Conservation (phyloP, 148 eudicot genomes). For the Rhododendron griersonianum region DNA sequence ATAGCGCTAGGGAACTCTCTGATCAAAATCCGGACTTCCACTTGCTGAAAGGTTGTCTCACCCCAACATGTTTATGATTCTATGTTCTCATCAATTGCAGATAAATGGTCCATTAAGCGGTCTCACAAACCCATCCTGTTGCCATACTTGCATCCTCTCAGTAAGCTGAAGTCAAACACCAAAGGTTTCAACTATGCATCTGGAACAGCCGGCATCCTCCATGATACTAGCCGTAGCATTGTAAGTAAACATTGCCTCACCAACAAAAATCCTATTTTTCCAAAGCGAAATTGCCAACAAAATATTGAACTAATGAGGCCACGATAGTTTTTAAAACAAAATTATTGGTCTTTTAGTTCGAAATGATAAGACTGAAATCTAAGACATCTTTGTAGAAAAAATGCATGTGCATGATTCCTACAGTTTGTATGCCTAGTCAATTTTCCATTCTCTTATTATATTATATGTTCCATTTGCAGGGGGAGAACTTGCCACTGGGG, state of each 20-base stretch:
- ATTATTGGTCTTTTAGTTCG: background rate
- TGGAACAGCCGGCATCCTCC: slow-evolving; percentile 11
- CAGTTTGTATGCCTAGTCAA: background rate
- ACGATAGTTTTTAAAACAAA: background rate
- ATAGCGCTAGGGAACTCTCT: too few relatives aligned
- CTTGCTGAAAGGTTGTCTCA: too few relatives aligned
- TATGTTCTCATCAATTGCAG: background rate
- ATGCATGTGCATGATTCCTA: too few relatives aligned
- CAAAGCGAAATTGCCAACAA: background rate
- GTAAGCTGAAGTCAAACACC: background rate
- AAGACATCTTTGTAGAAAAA: too few relatives aligned
- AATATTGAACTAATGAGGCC: background rate
- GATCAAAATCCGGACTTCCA: too few relatives aligned
- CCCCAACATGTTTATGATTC: background rate
- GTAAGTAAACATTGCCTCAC: background rate
- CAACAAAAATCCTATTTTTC: background rate
- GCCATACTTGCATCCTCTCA: slow-evolving; percentile 6
- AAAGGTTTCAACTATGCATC: slow-evolving; percentile 17
- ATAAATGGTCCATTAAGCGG: background rate
- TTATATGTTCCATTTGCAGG: background rate
- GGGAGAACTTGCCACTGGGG: slow-evolving; percentile 10
- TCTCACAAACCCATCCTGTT: background rate
- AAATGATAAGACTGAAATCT: background rate
- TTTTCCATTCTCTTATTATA: background rate
- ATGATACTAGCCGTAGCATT: background rate